Conservation (phyloP, 2,329 filamentous ascomycete genomes). For the Apiospora sp. region DNA sequence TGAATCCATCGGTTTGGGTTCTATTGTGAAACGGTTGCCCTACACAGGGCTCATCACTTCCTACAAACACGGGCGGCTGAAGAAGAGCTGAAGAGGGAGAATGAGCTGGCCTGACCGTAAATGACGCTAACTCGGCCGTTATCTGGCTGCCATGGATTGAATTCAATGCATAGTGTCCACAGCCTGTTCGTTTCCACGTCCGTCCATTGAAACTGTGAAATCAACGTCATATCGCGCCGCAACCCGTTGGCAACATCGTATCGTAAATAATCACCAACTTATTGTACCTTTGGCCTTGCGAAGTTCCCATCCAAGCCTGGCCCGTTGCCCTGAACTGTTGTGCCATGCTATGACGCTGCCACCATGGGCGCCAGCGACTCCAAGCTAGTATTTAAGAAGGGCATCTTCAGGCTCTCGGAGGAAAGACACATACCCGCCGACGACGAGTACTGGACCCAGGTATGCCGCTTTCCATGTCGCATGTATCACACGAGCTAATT, state of each 20-base stretch:
- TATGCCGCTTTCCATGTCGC: slow-evolving; percentile 54
- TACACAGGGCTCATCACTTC: neutral
- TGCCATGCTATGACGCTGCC: slow-evolving; percentile 37
- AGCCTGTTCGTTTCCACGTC: slow-evolving; percentile 8
- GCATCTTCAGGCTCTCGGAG: slow-evolving; percentile 96
- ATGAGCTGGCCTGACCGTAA: slow-evolving; percentile 19
- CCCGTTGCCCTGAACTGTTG: neutral
- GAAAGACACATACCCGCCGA: slow-evolving; percentile 86
- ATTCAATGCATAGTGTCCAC: slow-evolving; percentile 19
- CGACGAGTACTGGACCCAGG: slow-evolving; percentile 92
- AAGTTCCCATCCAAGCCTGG: neutral
- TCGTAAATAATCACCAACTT: slow-evolving; percentile 3
- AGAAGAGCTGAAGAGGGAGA: neutral
- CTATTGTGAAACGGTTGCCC: neutral
- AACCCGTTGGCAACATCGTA: slow-evolving; percentile 10
- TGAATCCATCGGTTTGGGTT: neutral
- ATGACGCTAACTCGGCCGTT: neutral
- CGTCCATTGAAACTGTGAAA: slow-evolving; percentile 8
- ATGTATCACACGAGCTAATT: slow-evolving; percentile 29
- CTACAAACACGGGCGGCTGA: neutral
- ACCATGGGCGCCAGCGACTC: slow-evolving; percentile 99
- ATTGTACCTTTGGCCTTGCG: neutral
- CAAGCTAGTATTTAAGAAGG: slow-evolving; percentile 98
- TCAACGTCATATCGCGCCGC: slow-evolving; percentile 20
- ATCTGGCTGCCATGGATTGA: slow-evolving; percentile 16